Conservation (phyloP, 306 rosid species). For the Acacia acuminata region DNA sequence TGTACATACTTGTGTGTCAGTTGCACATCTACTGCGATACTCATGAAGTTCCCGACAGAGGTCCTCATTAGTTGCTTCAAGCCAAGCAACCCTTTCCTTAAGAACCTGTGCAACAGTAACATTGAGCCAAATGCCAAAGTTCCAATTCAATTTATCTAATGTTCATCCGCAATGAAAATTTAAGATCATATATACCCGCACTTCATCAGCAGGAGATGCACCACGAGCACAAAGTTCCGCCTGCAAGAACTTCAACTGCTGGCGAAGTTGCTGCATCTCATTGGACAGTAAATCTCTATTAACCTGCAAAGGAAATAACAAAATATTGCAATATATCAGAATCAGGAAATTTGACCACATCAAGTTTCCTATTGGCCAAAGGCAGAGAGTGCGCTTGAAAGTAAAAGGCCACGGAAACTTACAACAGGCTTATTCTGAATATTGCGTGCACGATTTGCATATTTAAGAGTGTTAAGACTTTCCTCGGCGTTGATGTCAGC, state of each 20-base stretch:
- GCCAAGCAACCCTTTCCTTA: slow-evolving; percentile 72
- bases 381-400: slow-evolving; percentile 12
- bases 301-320: slow-evolving; percentile 47
- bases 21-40: slow-evolving; percentile 69
- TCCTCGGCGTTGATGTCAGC: slow-evolving; percentile 85
- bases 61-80: slow-evolving; percentile 67
- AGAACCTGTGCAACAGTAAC: slow-evolving; percentile 52
- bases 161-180: slow-evolving; percentile 16
- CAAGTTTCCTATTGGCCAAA: slow-evolving; percentile 14
- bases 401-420: slow-evolving; percentile 43
- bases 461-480: slow-evolving; percentile 81
- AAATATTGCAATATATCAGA: slow-evolving; percentile 16
- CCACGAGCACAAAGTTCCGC: slow-evolving; percentile 73
- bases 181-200: slow-evolving; percentile 52
- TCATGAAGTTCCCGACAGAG: slow-evolving; percentile 73
- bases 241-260: slow-evolving; percentile 72
- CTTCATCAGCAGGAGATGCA: slow-evolving; percentile 61
- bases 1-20: slow-evolving; percentile 58
- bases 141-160: slow-evolving; percentile 2
- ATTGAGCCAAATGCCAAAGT: slow-evolving; percentile 29
- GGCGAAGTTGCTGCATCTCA: slow-evolving; percentile 86
- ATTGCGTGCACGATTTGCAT: slow-evolving; percentile 92
- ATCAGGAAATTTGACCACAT: slow-evolving; percentile 24
- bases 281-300: slow-evolving; percentile 75
- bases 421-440: slow-evolving; percentile 88